Conservation (phyloP, 257 asterid species). For the Scutellaria baicalensis region DNA sequence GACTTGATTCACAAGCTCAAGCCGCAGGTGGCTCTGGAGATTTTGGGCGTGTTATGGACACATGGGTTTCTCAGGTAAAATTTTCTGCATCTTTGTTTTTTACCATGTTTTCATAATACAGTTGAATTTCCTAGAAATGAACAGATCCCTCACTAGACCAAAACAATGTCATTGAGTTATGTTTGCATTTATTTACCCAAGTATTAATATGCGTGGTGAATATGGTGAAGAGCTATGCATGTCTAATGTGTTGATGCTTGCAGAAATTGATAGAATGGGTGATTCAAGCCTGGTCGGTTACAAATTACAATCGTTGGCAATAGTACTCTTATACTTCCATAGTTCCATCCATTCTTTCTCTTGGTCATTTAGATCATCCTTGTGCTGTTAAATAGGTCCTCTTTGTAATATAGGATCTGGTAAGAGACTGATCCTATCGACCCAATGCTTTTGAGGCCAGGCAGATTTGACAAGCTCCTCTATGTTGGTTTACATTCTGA, state of each 20-base stretch:
- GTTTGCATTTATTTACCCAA: background rate
- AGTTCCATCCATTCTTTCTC: background rate
- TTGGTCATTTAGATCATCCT: background rate
- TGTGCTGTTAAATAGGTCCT: slow-evolving; percentile 47
- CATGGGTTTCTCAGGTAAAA: slow-evolving; percentile 95
- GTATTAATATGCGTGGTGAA: background rate
- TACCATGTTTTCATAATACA: too few species aligned
- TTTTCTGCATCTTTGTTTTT: too few species aligned
- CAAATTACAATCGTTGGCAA: background rate
- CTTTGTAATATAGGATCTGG: slow-evolving; percentile 93
- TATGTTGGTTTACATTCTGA: slow-evolving; percentile 91
- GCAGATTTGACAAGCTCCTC: slow-evolving; percentile 97
- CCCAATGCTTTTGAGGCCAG: slow-evolving; percentile 92
- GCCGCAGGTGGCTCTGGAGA: slow-evolving; percentile 99
- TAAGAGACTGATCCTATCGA: slow-evolving; percentile 95
- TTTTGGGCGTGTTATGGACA: slow-evolving; percentile 97
- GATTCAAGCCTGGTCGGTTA: slow-evolving; percentile 76
- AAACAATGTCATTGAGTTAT: background rate
- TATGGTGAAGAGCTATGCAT: background rate
- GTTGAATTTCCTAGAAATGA: too few species aligned
- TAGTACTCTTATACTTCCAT: background rate
- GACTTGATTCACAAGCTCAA: slow-evolving; percentile 97
- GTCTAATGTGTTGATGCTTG: slow-evolving; percentile 70
- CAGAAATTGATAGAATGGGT: slow-evolving; percentile 88
- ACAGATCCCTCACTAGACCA: background rate